Percentiles rank a stretch among this genome's conserved stretches.
phyloP scores from a whole-genome alignment of 345 rosid species.

The Kernera saxatilis region DNA sequence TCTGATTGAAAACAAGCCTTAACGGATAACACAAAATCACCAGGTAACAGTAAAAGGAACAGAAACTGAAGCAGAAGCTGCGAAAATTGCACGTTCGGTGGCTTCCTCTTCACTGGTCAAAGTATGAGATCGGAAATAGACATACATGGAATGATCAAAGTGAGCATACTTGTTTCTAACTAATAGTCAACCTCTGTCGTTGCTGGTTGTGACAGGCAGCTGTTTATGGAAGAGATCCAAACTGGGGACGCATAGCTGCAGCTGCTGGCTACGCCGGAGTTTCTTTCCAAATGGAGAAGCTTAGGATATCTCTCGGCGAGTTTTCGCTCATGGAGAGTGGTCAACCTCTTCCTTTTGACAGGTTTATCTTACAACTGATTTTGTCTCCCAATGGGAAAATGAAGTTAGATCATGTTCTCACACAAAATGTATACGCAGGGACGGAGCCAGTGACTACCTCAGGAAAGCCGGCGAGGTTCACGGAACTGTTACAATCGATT shows the following conservation, averaged over 20 bases:
- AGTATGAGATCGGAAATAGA: conserved; percentile 36
- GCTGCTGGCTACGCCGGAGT: conserved; percentile 92
- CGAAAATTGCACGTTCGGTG: conserved; percentile 84
- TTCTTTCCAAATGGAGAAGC: conserved; percentile 53
- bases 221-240: conserved; percentile 91
- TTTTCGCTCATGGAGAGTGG: conserved; percentile 85
- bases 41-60: conserved; percentile 77
- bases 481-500: conserved; percentile 57
- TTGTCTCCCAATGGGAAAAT: not conserved
- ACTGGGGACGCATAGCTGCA: conserved; percentile 95
- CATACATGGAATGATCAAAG: not conserved
- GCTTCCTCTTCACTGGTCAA: conserved; percentile 95
- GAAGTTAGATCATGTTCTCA: not conserved
- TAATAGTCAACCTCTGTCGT: not conserved
- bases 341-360: conserved; percentile 81
- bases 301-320: conserved; percentile 67
- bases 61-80: conserved; percentile 67
- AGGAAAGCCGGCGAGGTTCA: conserved; percentile 73
- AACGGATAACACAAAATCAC: not conserved
- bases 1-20: not conserved
- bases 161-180: conserved; percentile 1
- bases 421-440: conserved; percentile 34
- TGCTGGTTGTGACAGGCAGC: conserved; percentile 61
- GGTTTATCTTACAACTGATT: conserved; percentile 34
- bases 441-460: conserved; percentile 66